phyloP scores from a whole-genome alignment of 345 rosid species.

The Eucalyptus fibrosa region DNA sequence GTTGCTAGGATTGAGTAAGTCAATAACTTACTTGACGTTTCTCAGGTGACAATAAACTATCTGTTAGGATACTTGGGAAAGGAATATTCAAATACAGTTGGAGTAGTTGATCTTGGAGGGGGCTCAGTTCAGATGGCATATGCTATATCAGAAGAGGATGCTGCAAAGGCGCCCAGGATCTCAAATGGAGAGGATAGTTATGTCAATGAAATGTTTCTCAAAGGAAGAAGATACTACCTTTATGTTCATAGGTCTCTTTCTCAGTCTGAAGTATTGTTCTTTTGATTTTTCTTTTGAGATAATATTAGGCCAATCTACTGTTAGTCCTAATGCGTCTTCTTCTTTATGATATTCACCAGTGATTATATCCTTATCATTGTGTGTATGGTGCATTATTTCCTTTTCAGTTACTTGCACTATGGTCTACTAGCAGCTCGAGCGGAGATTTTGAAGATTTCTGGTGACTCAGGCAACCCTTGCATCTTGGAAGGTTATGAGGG shows the following conservation, averaged over 20 bases:
- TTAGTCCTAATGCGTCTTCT: not conserved
- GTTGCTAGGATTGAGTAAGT: not conserved
- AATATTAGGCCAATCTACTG: not conserved
- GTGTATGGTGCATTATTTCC: not conserved
- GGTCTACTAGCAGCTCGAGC: constrained; percentile 97
- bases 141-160: constrained; percentile 77
- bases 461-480: constrained; percentile 67
- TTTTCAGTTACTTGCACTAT: constrained; percentile 62
- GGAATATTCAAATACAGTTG: constrained; percentile 65
- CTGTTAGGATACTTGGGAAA: constrained; percentile 72
- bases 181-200: constrained; percentile 64
- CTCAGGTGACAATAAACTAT: constrained; percentile 90
- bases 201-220: constrained; percentile 71
- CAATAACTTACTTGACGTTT: not conserved
- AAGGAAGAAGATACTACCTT: constrained; percentile 69
- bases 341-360: not conserved
- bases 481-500: constrained; percentile 74
- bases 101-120: constrained; percentile 98
- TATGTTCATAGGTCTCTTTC: constrained; percentile 82
- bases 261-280: not conserved
- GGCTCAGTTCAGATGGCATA: constrained; percentile 99
- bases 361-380: not conserved
- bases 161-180: constrained; percentile 59
- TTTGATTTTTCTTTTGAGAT: not conserved
- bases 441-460: constrained; percentile 66